phyloP scores from a whole-genome alignment of 2,329 filamentous ascomycete genomes.

The Dothistroma septosporum region DNA sequence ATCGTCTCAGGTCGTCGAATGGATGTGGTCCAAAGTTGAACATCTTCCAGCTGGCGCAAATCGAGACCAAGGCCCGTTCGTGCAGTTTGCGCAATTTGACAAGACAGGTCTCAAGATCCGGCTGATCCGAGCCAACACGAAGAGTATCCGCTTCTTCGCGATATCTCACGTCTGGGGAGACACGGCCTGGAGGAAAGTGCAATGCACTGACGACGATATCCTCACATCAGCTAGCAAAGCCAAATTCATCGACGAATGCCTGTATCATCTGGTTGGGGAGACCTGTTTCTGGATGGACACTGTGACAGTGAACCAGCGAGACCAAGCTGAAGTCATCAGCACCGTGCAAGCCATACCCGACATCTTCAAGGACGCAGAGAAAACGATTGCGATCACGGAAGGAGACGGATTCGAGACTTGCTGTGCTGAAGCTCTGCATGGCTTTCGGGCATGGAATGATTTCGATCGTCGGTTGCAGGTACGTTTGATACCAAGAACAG shows the following conservation, averaged over 20 bases:
- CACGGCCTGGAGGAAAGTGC: not conserved
- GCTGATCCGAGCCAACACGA: not conserved
- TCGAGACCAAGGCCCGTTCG: not conserved
- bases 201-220: not conserved
- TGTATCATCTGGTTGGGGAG: not conserved
- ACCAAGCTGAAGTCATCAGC: not conserved
- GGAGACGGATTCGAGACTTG: not conserved
- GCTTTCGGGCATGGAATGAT: not conserved
- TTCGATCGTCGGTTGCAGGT: not conserved
- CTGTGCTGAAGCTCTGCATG: not conserved
- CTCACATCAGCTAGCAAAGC: not conserved
- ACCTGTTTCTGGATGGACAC: not conserved
- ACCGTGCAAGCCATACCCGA: not conserved
- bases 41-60: not conserved
- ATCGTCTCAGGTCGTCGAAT: not conserved
- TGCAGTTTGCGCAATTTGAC: not conserved
- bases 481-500: not conserved
- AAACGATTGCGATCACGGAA: not conserved
- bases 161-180: not conserved
- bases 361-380: not conserved
- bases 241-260: not conserved
- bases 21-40: not conserved
- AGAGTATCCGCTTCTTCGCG: not conserved
- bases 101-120: not conserved
- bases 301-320: not conserved